phyloP scores from a whole-genome alignment of 305 asterid species.

The Vinca major region DNA sequence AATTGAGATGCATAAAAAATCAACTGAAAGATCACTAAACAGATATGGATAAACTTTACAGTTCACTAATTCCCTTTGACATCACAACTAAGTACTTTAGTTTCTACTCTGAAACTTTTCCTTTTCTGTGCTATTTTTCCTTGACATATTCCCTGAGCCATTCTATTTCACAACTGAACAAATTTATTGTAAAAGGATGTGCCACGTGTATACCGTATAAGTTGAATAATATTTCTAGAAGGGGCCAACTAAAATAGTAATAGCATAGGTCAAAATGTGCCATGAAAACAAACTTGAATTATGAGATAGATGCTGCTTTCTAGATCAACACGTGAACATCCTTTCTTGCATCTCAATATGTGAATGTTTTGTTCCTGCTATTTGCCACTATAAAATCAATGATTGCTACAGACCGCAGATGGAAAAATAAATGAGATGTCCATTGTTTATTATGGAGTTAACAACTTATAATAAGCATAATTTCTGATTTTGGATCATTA shows the following conservation, averaged over 20 bases:
- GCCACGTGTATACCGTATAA: background rate
- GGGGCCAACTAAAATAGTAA: too few relatives aligned
- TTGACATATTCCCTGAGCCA: background rate
- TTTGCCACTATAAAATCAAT: background rate
- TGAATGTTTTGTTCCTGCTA: background rate
- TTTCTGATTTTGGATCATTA: conserved; percentile 19
- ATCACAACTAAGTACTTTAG: background rate
- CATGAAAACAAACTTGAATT: background rate
- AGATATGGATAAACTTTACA: background rate
- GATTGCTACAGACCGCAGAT: background rate
- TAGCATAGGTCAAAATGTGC: background rate
- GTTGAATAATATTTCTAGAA: background rate
- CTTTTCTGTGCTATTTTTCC: background rate
- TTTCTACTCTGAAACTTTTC: background rate
- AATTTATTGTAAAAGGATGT: background rate
- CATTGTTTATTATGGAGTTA: conserved; percentile 3
- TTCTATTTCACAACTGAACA: background rate
- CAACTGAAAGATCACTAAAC: background rate
- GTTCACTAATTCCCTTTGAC: background rate
- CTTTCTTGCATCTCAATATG: background rate
- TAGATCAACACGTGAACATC: background rate
- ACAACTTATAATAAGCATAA: background rate
- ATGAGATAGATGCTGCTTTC: background rate
- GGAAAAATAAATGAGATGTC: background rate
- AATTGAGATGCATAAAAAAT: background rate